Base-by-base conservation (phyloP, 441 rosid species). In the Populus hybrid region DNA sequence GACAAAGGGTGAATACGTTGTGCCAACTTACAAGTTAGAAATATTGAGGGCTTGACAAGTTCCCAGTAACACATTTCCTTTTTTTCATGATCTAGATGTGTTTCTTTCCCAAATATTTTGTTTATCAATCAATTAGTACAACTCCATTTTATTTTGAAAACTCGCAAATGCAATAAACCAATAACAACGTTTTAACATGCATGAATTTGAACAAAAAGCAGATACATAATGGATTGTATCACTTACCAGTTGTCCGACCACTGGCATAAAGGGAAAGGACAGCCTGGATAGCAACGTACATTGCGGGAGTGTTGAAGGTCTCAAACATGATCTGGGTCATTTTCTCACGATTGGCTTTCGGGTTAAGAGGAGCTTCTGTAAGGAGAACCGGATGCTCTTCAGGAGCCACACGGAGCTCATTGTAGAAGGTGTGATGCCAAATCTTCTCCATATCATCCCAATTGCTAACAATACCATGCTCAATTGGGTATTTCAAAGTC, bases 401-500 rank as follows among this genome's bases (percentile, higher is more conserved):
- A 10, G 96, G 96, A 42, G 89, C 90, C 73, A 89, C 92, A 74
- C 88, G 87, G 34, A 89, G 89, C 85, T 82, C 89, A 50, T 88
- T 87, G 83, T 87, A 84, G 73, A 89, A 86, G 26, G 90, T 86
- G 68, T 89, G 90, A 42, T 89, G 89, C 92, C 92, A 89, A 50
- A 87, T 86, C 80, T 88, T 91, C 89, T 90, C 95, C 95, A 91
- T 91, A 78, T 87, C 95, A 78, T 91, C 95, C 95, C 95, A 91
- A 61, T 91, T 90, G 87, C 85, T 88, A 54, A 91, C 90, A 54
- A 91, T 87, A 54, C 93, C 91, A 67, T 86, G 90, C 88, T 91
- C 93, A 73, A 91, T 91, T 26, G 95, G 93, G 82, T 90, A 87
- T 72, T 86, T 81, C 83, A 89, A 80, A 1, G 88, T 86, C 82